phyloP scores from a whole-genome alignment of 192 early-diverging fungal species.

The Linnemannia elongata region DNA sequence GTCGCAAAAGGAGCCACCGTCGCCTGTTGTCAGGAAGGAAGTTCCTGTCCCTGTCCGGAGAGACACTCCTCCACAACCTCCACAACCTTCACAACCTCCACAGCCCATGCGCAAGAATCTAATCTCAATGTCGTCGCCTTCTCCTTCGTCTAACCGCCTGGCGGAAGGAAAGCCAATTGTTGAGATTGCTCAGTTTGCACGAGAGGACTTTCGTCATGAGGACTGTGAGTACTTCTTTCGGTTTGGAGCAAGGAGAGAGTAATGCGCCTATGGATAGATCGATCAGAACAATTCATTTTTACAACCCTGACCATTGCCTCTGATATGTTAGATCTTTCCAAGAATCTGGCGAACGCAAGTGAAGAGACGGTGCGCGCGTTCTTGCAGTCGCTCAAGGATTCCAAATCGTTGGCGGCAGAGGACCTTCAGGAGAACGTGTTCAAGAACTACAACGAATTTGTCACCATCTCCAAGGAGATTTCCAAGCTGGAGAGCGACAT shows the following conservation, averaged over 20 bases:
- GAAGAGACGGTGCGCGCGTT: slow-evolving; percentile 73
- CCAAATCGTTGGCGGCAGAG: slow-evolving; percentile 74
- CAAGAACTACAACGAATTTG: slow-evolving; percentile 88
- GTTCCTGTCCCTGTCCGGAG: slow-evolving; percentile 11
- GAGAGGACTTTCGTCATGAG: slow-evolving; percentile 67
- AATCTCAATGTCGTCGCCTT: slow-evolving; percentile 46
- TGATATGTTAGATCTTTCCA: slow-evolving; percentile 62
- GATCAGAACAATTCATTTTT: neutral
- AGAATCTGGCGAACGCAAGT: slow-evolving; percentile 63
- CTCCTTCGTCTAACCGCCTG: slow-evolving; percentile 16
- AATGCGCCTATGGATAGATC: neutral
- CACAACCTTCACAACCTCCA: slow-evolving; percentile 34
- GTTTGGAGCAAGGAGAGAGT: neutral
- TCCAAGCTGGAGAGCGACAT: slow-evolving; percentile 83
- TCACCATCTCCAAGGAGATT: slow-evolving; percentile 89
- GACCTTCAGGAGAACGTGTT: slow-evolving; percentile 88
- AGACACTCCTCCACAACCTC: slow-evolving; percentile 27
- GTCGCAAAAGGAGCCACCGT: slow-evolving; percentile 43
- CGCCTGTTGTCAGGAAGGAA: slow-evolving; percentile 35
- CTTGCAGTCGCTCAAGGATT: slow-evolving; percentile 69
- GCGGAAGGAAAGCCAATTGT: slow-evolving; percentile 50
- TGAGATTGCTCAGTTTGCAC: slow-evolving; percentile 65
- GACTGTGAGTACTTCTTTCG: slow-evolving; percentile 55
- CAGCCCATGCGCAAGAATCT: slow-evolving; percentile 51
- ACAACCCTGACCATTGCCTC: neutral